Evolutionary conservation across 176 grass and related monocot species (phyloP).

Genomic region (Thalia dealbata): DNA sequence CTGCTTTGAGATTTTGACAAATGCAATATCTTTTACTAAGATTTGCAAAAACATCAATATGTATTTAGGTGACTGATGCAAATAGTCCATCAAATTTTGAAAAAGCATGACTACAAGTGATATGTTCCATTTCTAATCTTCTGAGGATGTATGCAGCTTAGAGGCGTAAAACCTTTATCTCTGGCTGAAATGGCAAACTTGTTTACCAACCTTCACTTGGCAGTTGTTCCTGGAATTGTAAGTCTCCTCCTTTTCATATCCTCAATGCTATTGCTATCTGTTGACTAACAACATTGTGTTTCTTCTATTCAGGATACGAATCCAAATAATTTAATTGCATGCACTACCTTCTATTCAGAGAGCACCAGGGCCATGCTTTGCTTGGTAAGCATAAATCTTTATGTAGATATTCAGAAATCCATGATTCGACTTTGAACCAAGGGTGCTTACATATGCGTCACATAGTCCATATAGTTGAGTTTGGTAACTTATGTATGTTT

Average conservation of each 20-base stretch:
- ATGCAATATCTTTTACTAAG: no score
- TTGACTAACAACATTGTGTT: constrained; percentile 22
- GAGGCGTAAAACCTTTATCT: constrained; percentile 77
- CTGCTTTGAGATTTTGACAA: no score
- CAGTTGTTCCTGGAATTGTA: constrained; percentile 82
- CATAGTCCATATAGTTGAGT: neutral
- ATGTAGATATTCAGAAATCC: neutral
- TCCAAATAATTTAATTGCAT: constrained; percentile 86
- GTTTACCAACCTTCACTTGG: constrained; percentile 73
- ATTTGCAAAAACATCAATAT: no score
- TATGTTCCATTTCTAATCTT: neutral
- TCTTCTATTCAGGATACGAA: constrained; percentile 66
- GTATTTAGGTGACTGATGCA: no score
- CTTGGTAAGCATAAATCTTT: constrained; percentile 55
- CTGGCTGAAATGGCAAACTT: constrained; percentile 78
- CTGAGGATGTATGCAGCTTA: constrained; percentile 46
- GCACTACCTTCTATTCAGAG: constrained; percentile 87
- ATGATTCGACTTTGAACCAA: neutral
- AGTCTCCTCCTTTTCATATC: constrained; percentile 14
- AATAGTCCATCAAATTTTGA: neutral
- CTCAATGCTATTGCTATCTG: constrained; percentile 7
- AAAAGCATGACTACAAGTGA: neutral
- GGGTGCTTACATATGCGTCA: neutral
- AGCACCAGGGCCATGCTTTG: constrained; percentile 68
- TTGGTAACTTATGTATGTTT: neutral